Evolutionary conservation across 805 yeast species (phyloP).

Genomic region (Wickerhamiella siamensis): DNA sequence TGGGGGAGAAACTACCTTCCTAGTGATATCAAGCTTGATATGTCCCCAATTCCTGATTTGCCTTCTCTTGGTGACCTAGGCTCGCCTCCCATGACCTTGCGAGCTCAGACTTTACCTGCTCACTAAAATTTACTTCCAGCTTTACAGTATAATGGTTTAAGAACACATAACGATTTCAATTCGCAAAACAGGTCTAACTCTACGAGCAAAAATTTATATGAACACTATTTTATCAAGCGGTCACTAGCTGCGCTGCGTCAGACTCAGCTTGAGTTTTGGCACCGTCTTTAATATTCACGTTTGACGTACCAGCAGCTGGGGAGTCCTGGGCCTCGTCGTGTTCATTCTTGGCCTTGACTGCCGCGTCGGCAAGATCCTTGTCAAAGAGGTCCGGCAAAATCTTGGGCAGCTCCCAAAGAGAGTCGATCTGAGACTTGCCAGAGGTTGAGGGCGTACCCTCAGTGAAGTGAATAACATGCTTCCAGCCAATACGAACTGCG

Average conservation of each 20-base stretch:
- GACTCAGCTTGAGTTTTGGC: neutral
- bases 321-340: neutral
- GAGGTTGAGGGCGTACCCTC: slow-evolving; percentile 37
- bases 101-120: neutral
- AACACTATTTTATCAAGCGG: neutral
- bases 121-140: too few species aligned
- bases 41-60: neutral
- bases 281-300: neutral
- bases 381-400: slow-evolving; percentile 39
- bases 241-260: neutral
- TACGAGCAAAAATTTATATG: too few species aligned
- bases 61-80: neutral
- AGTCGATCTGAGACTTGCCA: slow-evolving; percentile 40
- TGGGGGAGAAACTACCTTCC: too few species aligned
- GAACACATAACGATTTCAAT: too few species aligned
- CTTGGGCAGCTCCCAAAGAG: slow-evolving; percentile 40
- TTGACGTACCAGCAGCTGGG: neutral
- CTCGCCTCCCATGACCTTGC: neutral
- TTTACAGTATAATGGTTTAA: too few species aligned
- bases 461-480: slow-evolving; percentile 54
- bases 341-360: neutral
- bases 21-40: neutral
- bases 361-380: neutral
- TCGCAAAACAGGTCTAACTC: too few species aligned
- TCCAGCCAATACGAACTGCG: slow-evolving; percentile 60